These are phyloP conservation scores for Saccharomycopsis guyanensis DNA, from an alignment of 805 yeast species.

Conservation along the genomic window DNA sequence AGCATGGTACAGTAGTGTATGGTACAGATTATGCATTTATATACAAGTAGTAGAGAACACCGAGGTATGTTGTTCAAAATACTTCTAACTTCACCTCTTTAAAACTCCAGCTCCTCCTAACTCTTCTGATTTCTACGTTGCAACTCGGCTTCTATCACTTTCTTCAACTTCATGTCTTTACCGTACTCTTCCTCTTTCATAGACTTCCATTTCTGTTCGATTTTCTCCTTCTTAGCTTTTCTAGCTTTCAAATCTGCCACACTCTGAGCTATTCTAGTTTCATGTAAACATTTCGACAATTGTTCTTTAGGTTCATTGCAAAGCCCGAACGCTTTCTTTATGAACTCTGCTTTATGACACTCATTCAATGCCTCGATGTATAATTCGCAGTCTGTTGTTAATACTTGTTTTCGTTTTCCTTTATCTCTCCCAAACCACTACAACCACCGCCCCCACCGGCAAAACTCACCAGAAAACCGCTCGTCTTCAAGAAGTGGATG, in stretches of 20 bases:
- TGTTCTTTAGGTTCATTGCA: slow-evolving; percentile 83
- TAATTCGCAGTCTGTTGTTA: slow-evolving; percentile 55
- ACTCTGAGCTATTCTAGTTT: slow-evolving; percentile 61
- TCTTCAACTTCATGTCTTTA: slow-evolving; percentile 60
- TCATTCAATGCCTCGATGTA: slow-evolving; percentile 82
- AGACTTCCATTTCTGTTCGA: slow-evolving; percentile 51
- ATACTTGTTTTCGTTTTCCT: too few species aligned
- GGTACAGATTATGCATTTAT: too few species aligned
- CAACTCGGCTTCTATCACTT: slow-evolving; percentile 50
- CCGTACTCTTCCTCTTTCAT: slow-evolving; percentile 76
- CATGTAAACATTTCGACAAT: slow-evolving; percentile 70
- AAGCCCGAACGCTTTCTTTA: slow-evolving; percentile 67
- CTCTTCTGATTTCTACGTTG: too few species aligned
- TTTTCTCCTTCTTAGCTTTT: slow-evolving; percentile 45
- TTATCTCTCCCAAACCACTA: not conserved
- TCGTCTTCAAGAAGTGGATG: slow-evolving; percentile 49
- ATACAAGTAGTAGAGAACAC: too few species aligned
- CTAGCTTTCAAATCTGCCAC: slow-evolving; percentile 40
- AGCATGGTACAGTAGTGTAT: too few species aligned
- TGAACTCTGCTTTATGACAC: slow-evolving; percentile 68
- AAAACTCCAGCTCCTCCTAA: too few species aligned
- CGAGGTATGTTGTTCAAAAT: too few species aligned
- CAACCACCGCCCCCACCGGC: not conserved
- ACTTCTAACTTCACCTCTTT: too few species aligned
- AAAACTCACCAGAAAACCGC: slow-evolving; percentile 39